A percentile compares a stretch with the other conserved stretches of the same genome.
These are phyloP conservation scores for Cunninghamia lanceolata DNA, from an alignment of 75 land plant genomes.

Conservation along the genomic window DNA sequence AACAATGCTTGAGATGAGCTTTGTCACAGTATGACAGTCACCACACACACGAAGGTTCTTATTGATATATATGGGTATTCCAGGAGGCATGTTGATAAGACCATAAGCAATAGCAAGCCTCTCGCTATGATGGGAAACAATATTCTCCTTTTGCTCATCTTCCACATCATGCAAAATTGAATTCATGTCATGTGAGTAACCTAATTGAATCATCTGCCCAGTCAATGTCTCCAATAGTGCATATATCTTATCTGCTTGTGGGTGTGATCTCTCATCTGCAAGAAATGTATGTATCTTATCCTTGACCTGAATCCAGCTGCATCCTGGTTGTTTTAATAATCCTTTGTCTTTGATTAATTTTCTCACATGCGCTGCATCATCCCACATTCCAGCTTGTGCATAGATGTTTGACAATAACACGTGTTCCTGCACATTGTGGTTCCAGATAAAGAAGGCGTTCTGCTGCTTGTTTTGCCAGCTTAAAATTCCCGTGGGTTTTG, in stretches of 20 bases:
- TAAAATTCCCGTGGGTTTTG: constrained; percentile 19
- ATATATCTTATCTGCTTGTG: constrained; percentile 45
- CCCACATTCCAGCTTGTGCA: constrained; percentile 60
- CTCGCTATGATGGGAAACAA: constrained; percentile 54
- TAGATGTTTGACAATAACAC: constrained; percentile 58
- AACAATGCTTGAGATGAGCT: constrained; percentile 37
- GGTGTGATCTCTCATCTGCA: constrained; percentile 51
- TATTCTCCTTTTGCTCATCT: constrained; percentile 64
- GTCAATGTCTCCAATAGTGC: constrained; percentile 43
- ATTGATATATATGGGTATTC: constrained; percentile 40
- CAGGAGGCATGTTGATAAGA: constrained; percentile 29
- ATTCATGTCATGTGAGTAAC: constrained; percentile 54
- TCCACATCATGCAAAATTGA: constrained; percentile 61
- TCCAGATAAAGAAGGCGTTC: constrained; percentile 40
- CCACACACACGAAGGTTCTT: constrained; percentile 61
- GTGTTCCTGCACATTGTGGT: constrained; percentile 38
- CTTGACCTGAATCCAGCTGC: constrained; percentile 52
- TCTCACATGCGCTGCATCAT: constrained; percentile 45
- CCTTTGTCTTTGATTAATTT: constrained; percentile 47
- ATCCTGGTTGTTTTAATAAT: constrained; percentile 36
- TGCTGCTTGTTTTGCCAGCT: constrained; percentile 26
- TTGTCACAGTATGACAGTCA: constrained; percentile 59
- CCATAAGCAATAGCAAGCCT: constrained; percentile 59
- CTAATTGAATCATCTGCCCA: constrained; percentile 42
- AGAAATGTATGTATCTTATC: constrained; percentile 47